These are phyloP conservation scores for Bombardia bombarda DNA, from an alignment of 495 filamentous ascomycete species.

Conservation along the genomic window DNA sequence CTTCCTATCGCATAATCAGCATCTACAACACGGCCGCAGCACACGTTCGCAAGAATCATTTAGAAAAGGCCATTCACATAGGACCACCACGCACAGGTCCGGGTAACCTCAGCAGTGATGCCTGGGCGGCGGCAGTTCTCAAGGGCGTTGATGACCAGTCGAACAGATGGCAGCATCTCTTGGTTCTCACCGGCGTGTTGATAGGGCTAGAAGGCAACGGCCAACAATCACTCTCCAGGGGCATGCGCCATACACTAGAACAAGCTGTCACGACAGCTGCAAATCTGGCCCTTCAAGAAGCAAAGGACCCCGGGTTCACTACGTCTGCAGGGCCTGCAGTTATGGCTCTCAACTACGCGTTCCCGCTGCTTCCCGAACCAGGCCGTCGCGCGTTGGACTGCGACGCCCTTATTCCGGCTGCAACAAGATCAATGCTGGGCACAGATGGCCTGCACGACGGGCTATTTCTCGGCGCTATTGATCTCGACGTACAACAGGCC, in stretches of 20 bases:
- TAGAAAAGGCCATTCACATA: too few relatives aligned
- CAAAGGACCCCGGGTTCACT: conserved; percentile 47
- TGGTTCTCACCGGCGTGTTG: conserved; percentile 73
- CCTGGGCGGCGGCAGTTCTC: conserved; percentile 77
- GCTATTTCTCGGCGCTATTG: conserved; percentile 71
- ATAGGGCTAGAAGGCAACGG: conserved; percentile 71
- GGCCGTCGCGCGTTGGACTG: conserved; percentile 55
- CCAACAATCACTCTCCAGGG: conserved; percentile 50
- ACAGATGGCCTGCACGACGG: conserved; percentile 73
- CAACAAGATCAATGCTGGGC: conserved; percentile 57
- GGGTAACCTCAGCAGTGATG: conserved; percentile 53
- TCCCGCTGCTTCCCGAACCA: conserved; percentile 59
- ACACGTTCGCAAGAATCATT: conserved; percentile 47
- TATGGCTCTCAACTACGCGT: conserved; percentile 71
- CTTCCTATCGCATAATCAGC: conserved; percentile 69
- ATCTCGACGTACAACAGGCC: conserved; percentile 60
- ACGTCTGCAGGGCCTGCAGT: conserved; percentile 58
- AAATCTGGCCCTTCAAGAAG: conserved; percentile 60
- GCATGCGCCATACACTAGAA: conserved; percentile 65
- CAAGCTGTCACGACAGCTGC: conserved; percentile 67
- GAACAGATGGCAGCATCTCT: conserved; percentile 78
- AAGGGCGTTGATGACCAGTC: conserved; percentile 79
- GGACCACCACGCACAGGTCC: conserved; percentile 32
- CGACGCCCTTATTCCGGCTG: conserved; percentile 63
- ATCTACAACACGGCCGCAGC: conserved; percentile 81